Evolutionary conservation across 176 grass and related monocot species (phyloP), one percentile per base, ranked within the genome.

Genomic region (Oryza rufipogon): DNA sequence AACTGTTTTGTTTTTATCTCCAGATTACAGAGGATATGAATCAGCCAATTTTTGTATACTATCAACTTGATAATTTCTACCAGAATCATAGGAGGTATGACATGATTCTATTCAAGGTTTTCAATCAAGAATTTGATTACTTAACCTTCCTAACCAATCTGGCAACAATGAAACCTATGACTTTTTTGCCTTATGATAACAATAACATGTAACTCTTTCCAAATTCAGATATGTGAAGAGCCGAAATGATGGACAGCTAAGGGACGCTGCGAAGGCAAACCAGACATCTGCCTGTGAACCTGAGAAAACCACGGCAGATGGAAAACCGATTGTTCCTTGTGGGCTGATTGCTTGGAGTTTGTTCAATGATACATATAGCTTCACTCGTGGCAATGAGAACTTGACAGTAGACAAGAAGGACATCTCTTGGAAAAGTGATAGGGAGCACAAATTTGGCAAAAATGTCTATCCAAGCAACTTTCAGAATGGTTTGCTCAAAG

Each of bases 391-490:
- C 51, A 80, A 61, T 60, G 46, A 88, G 11, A 94, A 85, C 78
- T 81, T 96, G 82, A 81, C 83, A 33, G 96, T 99, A 19, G 90
- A 99, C 76, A 99, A 93, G 88, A 96, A 87, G 34, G 81, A 82
- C 41, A 99, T 99, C 61, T 96, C 93, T n/a, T 99, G 96, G 96
- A 96, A 96, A 81, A 99, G 97, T 86, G 97, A 99, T 48, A 91
- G 93, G 74, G 93, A 99, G 20, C 97, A 99, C 73, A 99, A 99
- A 75, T 99, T 99, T 75, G 97, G 91, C 56, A 92, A 92, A 42
- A 49, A 99, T 85, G 93, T 99, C 58, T 99, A 73, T 81, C 97
- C 97, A 8, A 96, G 66, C 26, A 96, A 99, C 83, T 99, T 99
- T 78, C 97, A 99, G 75, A 99, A 94, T 79, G 90, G 97, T 25